Evolutionary conservation across 768 basidiomycete genomes (phyloP), one percentile per base, ranked within the genome.

Genomic region (Russula brevipes): DNA sequence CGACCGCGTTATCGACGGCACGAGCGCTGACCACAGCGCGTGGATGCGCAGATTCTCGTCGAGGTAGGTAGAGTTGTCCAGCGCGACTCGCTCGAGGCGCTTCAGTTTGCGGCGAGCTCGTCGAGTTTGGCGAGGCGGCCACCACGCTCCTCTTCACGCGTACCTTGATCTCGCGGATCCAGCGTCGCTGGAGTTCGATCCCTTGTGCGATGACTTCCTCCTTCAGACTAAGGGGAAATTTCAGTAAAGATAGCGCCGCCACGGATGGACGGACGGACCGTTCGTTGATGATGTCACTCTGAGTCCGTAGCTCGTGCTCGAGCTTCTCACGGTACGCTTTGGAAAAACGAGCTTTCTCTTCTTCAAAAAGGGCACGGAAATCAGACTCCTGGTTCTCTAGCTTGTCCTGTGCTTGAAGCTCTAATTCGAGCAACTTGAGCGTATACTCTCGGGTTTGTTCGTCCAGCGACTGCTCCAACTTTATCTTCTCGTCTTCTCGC

Each of bases 141-240:
- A 16, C 94, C 94, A 49, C 97, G 93, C 75, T 99, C 97, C 71
- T 93, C 85, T 75, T 99, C 60, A 99, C 95, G 66, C 87, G 89
- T 54, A 94, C 82, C 77, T 98, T 97, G 80, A 98, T 87, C 62
- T 98, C 94, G 38, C 92, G 86, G 46, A 99, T 90, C 95, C 96
- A 98, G 58, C 92, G 84, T 54, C 94, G 87, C 73, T 98, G 97
- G 30, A 98, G 85, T 76, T 98, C 97, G 70, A 99, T 94, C 17
- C 95, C 97, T 73, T 98, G 95, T 3, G 94, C 89, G 55, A 98
- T 82, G 57, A 98, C 93, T 73, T 96, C 94, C 73, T 96, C 92
- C 73, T 88, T 91, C 62, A 99, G 80, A 46, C 94, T 97, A 70
- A 5, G 14, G 30, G 30, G 16, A 35, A 36, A 24, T 24, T 36